A percentile compares a stretch with the other conserved stretches of the same genome.
phyloP scores from a whole-genome alignment of 768 basidiomycete species.

The Hygrocybe punicea region DNA sequence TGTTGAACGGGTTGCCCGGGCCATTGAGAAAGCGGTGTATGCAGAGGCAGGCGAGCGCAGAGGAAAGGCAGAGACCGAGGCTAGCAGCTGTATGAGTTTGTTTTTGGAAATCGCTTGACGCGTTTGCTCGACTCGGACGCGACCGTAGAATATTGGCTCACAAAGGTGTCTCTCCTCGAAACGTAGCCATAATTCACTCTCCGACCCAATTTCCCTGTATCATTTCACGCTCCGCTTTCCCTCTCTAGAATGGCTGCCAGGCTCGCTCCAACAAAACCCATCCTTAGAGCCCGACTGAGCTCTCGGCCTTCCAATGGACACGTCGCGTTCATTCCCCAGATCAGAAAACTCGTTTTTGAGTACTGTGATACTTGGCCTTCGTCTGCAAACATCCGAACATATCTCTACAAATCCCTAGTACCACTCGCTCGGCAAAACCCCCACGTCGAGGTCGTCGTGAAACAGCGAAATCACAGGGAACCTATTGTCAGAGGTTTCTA shows the following conservation, averaged over 20 bases:
- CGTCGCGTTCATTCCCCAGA: constrained; percentile 65
- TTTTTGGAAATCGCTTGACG: constrained; percentile 1
- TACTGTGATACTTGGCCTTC: constrained; percentile 83
- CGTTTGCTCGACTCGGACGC: constrained; percentile 2
- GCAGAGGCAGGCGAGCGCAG: constrained; percentile 7
- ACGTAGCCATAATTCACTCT: neutral
- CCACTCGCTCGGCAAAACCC: constrained; percentile 68
- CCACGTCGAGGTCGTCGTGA: constrained; percentile 81
- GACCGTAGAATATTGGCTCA: neutral
- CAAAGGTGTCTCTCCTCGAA: neutral
- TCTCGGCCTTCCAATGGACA: constrained; percentile 74
- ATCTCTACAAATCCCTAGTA: constrained; percentile 60
- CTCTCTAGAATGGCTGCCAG: neutral
- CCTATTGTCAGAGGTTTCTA: constrained; percentile 85
- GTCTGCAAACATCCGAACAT: constrained; percentile 67
- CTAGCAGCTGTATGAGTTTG: neutral
- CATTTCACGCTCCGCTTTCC: neutral
- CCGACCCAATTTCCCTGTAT: constrained; percentile 3
- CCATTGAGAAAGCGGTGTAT: constrained; percentile 44
- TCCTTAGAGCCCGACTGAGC: constrained; percentile 46
- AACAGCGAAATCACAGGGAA: constrained; percentile 67
- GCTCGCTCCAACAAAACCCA: constrained; percentile 17
- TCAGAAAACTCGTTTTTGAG: constrained; percentile 86
- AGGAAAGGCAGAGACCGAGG: constrained; percentile 12
- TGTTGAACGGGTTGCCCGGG: constrained; percentile 67